Percentiles rank a stretch among this genome's conserved stretches.
Evolutionary conservation across 2,329 filamentous ascomycete species (phyloP).

Genomic region (Colletotrichum ledebouriae): DNA sequence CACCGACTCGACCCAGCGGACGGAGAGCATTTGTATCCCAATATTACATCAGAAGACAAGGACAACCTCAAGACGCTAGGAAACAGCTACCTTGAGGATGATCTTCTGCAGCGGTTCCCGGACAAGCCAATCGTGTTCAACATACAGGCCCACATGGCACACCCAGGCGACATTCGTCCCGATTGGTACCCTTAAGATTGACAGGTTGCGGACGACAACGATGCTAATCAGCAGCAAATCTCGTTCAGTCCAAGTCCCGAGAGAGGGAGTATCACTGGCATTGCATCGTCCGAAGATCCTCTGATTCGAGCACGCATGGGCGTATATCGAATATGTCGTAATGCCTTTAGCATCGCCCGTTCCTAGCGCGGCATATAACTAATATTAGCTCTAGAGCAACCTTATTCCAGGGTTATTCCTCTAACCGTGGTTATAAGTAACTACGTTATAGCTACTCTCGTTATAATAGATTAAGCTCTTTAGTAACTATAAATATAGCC

Average conservation of each 20-base stretch:
- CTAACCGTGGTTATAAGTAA: too few species aligned
- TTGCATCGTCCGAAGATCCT: constrained; percentile 37
- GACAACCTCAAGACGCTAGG: background rate
- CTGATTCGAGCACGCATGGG: constrained; percentile 39
- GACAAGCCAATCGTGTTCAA: constrained; percentile 16
- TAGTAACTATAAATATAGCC: too few species aligned
- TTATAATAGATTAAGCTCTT: too few species aligned
- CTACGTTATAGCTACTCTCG: too few species aligned
- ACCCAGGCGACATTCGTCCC: constrained; percentile 33
- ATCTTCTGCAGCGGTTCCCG: constrained; percentile 16
- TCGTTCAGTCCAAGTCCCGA: constrained; percentile 41
- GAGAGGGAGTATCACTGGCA: constrained; percentile 35
- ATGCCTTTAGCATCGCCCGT: too few species aligned
- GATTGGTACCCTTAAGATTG: constrained; percentile 32
- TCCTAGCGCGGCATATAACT: too few species aligned
- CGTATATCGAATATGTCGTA: too few species aligned
- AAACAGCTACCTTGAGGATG: constrained; percentile 24
- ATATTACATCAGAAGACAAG: background rate
- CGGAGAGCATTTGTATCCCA: constrained; percentile 5
- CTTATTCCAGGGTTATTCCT: too few species aligned
- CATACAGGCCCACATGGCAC: constrained; percentile 18
- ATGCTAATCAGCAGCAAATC: constrained; percentile 34
- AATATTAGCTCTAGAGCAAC: too few species aligned
- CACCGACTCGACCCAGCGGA: constrained; percentile 9
- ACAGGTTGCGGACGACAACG: constrained; percentile 37